Percentiles rank a stretch among this genome's conserved stretches.
phyloP scores from a whole-genome alignment of 2,329 filamentous ascomycete species.

The Penicillium sp. region DNA sequence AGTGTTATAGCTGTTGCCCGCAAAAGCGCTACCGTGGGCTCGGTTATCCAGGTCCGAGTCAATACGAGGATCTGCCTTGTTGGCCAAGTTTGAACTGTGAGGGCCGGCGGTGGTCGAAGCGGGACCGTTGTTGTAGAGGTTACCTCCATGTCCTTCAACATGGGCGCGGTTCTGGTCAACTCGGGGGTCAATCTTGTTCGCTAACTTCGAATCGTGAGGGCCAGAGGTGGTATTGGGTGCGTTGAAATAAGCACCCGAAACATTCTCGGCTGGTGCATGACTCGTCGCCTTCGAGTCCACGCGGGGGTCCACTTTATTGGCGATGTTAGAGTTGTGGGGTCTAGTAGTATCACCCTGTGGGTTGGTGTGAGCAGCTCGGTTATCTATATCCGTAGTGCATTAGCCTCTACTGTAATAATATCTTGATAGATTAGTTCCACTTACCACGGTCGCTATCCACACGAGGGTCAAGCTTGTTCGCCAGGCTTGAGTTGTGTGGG shows the following conservation, averaged over 20 bases:
- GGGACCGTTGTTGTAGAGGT: not conserved
- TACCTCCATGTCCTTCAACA: not conserved
- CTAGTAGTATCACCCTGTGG: not conserved
- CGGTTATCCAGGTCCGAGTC: not conserved
- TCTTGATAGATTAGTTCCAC: not conserved
- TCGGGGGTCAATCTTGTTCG: not conserved
- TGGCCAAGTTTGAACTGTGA: not conserved
- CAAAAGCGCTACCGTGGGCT: not conserved
- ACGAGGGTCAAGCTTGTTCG: slow-evolving; percentile 15
- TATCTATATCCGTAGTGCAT: not conserved
- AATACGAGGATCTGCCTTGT: not conserved
- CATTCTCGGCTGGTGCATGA: too few relatives aligned
- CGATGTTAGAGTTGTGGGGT: not conserved
- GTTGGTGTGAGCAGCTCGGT: not conserved
- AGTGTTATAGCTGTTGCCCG: not conserved
- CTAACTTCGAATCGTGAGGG: not conserved
- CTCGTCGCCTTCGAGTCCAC: not conserved
- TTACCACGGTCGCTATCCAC: slow-evolving; percentile 8
- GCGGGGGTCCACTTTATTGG: not conserved
- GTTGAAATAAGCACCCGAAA: not conserved
- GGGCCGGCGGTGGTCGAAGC: not conserved
- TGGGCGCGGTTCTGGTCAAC: not conserved
- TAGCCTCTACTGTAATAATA: not conserved
- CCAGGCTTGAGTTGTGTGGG: slow-evolving; percentile 8
- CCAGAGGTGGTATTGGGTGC: not conserved